Evolutionary conservation across 2,329 filamentous ascomycete genomes (phyloP).

Genomic region (Penicillium freii): DNA sequence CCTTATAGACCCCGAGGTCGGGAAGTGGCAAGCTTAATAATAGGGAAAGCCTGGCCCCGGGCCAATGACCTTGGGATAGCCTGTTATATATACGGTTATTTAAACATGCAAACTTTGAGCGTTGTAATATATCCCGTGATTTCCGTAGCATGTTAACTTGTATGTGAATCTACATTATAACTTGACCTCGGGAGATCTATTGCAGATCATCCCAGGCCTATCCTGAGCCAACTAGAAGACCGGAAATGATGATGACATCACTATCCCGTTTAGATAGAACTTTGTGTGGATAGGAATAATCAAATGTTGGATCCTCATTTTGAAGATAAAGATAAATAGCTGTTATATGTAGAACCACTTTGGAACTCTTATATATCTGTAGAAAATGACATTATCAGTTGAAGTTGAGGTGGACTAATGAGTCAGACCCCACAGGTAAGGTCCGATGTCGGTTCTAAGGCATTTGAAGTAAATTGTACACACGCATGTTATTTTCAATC

Average conservation of each 20-base stretch:
- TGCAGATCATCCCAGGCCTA: neutral
- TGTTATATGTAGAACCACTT: neutral
- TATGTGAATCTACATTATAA: neutral
- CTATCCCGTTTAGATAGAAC: neutral
- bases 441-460: constrained; percentile 7
- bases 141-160: neutral
- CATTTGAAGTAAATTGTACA: neutral
- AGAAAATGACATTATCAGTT: neutral
- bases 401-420: neutral
- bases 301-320: too few relatives aligned
- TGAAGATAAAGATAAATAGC: neutral
- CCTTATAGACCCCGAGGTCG: neutral
- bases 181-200: neutral
- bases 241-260: neutral
- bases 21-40: neutral
- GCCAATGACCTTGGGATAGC: too few relatives aligned
- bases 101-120: neutral
- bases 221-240: neutral
- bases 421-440: constrained; percentile 6
- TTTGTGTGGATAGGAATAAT: neutral
- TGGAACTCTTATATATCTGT: neutral
- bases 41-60: neutral
- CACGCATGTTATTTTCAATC: neutral
- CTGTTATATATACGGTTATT: neutral
- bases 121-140: neutral